Base-by-base conservation (phyloP, 23 red algal genomes). In the Gracilaria domingensis region DNA sequence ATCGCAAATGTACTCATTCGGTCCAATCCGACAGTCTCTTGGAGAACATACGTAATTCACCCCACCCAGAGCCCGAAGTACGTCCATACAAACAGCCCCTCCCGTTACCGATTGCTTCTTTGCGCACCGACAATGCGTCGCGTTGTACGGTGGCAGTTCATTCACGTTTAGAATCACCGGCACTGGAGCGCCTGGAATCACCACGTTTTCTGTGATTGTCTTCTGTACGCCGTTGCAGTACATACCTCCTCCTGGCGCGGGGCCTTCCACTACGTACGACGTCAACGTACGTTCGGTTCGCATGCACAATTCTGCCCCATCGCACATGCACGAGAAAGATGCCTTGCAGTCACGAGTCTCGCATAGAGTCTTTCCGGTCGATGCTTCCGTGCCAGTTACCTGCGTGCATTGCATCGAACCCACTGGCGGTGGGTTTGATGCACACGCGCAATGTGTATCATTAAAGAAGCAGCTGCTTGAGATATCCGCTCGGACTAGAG, bases 401-500 rank as follows among this genome's bases (percentile, higher is more conserved):
- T 71, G 62, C 40, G 67, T 75, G 49, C 84, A 87, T 48, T 66
- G 38, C 40, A 13, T 28, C 16, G 84, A 87, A 5, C 84, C 84
- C 1, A 21, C 44, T 24, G 65, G 38, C 6, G 75, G 54, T 26
- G 87, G 28, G 12, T 65, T 71, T 49, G 54, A 66, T 11, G 37
- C 74, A 75, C 87, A 90, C 7, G 87, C 73, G 39, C 87, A 90
- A 57, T 77, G 47, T 20, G 73, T 80, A 3, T 90, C 87, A 40
- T 80, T 90, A 57, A 90, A 90, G 36, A 90, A 90, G 42, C 87
- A 90, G 37, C 36, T 28, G 37, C 65, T 71, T n/a, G 84, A 87
- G 8, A 75, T 14, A 8, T 32, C 84, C 49, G 64, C 24, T 20
- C 84, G 62, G 21, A 87, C 84, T 21, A 66, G 50, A 17, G 72